phyloP scores from a whole-genome alignment of 345 rosid genomes.

The Euclidium syriacum region DNA sequence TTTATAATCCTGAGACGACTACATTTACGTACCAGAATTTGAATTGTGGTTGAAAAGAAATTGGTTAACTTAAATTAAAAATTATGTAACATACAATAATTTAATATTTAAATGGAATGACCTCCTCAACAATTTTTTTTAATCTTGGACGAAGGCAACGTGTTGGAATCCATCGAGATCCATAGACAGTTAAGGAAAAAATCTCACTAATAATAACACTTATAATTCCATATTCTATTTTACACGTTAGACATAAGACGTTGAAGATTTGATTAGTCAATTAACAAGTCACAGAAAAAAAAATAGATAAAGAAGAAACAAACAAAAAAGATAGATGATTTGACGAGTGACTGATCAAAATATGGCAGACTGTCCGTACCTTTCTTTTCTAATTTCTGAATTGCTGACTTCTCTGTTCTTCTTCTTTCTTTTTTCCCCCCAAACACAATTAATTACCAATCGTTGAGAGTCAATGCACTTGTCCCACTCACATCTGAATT shows the following conservation, averaged over 20 bases:
- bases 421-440: constrained; percentile 1
- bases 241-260: background rate
- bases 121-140: no score
- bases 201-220: no score
- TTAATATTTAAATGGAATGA: no score
- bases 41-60: no score
- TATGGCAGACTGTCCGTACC: constrained; percentile 32
- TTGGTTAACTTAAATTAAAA: no score
- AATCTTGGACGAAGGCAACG: no score
- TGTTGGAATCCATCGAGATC: no score
- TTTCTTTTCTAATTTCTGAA: constrained; percentile 32
- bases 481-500: background rate
- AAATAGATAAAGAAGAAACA: background rate
- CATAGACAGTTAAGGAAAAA: no score
- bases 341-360: constrained; percentile 38
- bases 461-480: constrained; percentile 26
- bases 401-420: constrained; percentile 31
- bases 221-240: no score
- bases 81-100: no score
- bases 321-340: constrained; percentile 18
- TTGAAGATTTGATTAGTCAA: background rate
- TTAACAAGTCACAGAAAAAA: background rate
- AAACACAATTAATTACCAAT: constrained; percentile 12
- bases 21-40: no score
- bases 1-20: no score